Evolutionary conservation across 192 early-diverging fungal species (phyloP), one percentile per base, ranked within the genome.

Genomic region (Chytriomyces confervae): DNA sequence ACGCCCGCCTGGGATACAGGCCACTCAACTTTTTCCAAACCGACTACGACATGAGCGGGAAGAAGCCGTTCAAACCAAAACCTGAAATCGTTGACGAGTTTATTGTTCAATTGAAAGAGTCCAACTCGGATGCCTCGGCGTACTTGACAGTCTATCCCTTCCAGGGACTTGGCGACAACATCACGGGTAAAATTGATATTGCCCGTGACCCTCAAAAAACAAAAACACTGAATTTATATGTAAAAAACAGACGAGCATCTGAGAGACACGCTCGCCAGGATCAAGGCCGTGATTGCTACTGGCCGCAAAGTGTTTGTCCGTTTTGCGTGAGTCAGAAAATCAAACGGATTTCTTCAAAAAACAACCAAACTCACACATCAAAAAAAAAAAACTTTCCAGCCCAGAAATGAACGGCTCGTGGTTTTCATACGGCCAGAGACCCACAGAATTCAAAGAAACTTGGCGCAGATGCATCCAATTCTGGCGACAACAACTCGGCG

Each of bases 1-100:
- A 74, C 45, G 11, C 51, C 53, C 53, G 72, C 7, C 45, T 74
- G 27, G 45, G 45, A 29, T 74, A 74, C 72, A 74, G 63, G 44
- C 53, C 53, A 18, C 62, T 79, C 20, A 23, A 53, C 27, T 79
- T 79, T 70, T 79, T 79, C 47, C 77, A 79, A 48, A 72, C 70
- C n/a, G 77, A 79, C 48, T 65, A 73, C 50, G 77, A 79, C 62
- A 27, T 79, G 8, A 65, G 50, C 13, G 68, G 62, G 3, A 36
- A 36, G 36, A 36, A 36, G 36, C 36, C 36, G 36, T 36, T 36
- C 5, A 49, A 10, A 27, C 27, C 18, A 7, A 36, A 69, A 16
- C 68, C 68, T 18, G 47, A 36, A 27, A 50, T 71, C 43, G 27
- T 51, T 2, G 53, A 23, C 24, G 50, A 71, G 53, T 71, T 71